phyloP scores from a whole-genome alignment of 192 early-diverging fungal genomes.

The Funneliformis geosporum region DNA sequence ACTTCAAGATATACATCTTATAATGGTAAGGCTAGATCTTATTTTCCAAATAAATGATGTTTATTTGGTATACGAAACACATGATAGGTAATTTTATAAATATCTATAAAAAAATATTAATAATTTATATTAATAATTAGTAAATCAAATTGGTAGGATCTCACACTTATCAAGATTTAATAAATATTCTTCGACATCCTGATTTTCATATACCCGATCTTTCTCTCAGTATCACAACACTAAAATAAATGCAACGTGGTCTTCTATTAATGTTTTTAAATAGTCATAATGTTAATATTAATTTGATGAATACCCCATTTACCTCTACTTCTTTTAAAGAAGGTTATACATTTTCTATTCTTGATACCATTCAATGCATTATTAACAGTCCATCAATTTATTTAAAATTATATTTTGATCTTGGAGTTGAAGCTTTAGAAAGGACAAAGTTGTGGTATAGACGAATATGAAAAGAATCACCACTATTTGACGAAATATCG shows the following conservation, averaged over 20 bases:
- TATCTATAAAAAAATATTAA: no score
- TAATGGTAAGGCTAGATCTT: no score
- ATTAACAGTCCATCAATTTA: neutral
- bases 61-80: no score
- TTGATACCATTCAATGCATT: neutral
- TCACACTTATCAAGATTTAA: neutral
- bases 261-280: neutral
- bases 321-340: neutral
- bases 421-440: neutral
- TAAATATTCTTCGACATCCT: neutral
- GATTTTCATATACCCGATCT: neutral
- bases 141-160: neutral
- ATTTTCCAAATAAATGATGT: no score
- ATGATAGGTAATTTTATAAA: no score
- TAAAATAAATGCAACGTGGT: neutral
- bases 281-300: conserved; percentile 12
- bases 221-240: neutral
- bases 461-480: neutral
- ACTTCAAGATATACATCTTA: no score
- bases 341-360: neutral
- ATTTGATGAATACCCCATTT: neutral
- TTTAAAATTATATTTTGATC: neutral
- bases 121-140: no score
- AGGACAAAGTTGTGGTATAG: neutral
- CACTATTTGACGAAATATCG: no score